phyloP scores from a whole-genome alignment of 371 early-diverging fungal genomes.

The Choanephora cucurbitarum region DNA sequence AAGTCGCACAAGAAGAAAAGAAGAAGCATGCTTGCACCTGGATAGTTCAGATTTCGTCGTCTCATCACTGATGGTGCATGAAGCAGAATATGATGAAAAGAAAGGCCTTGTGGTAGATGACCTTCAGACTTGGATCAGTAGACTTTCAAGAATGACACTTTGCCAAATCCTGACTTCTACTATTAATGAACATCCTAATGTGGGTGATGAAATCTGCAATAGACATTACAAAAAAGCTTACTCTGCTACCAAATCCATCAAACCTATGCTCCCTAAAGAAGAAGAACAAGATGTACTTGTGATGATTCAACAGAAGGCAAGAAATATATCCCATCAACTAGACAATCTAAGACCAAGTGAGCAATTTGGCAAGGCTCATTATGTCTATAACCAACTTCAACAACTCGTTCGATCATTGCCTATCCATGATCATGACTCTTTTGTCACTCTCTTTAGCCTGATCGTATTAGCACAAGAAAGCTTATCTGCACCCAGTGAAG shows the following conservation, averaged over 20 bases:
- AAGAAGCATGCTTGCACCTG: slow-evolving; percentile 21
- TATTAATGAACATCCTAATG: slow-evolving; percentile 22
- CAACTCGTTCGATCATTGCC: slow-evolving; percentile 18
- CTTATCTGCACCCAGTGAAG: slow-evolving; percentile 36
- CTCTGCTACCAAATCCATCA: background rate
- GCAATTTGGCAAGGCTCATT: slow-evolving; percentile 35
- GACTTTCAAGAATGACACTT: slow-evolving; percentile 34
- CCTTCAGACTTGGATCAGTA: slow-evolving; percentile 26
- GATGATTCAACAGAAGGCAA: slow-evolving; percentile 23
- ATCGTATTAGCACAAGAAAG: slow-evolving; percentile 32
- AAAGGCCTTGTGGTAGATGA: background rate
- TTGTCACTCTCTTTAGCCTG: slow-evolving; percentile 26
- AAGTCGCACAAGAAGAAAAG: slow-evolving; percentile 1
- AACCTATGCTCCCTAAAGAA: too few species aligned
- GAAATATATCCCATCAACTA: slow-evolving; percentile 22
- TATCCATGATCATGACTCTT: slow-evolving; percentile 14
- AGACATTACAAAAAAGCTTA: slow-evolving; percentile 16
- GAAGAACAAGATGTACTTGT: slow-evolving; percentile 14
- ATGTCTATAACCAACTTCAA: slow-evolving; percentile 28
- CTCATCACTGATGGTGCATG: slow-evolving; percentile 12
- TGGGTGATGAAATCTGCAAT: slow-evolving; percentile 23
- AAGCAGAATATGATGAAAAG: slow-evolving; percentile 7
- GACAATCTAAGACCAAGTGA: slow-evolving; percentile 39
- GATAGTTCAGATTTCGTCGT: slow-evolving; percentile 20
- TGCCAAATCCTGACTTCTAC: slow-evolving; percentile 35